A percentile compares a stretch with the other conserved stretches of the same genome.
Evolutionary conservation across 2,329 filamentous ascomycete genomes (phyloP).

Genomic region (Ustulina deusta): DNA sequence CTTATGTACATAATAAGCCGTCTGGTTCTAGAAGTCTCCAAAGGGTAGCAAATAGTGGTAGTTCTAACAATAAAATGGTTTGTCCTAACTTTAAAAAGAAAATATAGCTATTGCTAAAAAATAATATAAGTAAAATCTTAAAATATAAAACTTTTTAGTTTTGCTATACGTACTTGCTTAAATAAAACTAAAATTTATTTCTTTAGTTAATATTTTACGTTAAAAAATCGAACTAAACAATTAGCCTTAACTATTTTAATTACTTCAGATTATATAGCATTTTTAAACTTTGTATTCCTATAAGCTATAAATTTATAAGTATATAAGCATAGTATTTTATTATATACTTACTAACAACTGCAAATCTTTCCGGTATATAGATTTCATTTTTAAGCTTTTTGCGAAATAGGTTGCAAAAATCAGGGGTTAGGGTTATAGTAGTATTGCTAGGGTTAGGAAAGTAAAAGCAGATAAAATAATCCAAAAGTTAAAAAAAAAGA

Average conservation of each 20-base stretch:
- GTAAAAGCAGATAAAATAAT: constrained; percentile 9
- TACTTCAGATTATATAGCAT: neutral
- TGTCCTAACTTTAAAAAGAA: too few species aligned
- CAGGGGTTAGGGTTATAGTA: neutral
- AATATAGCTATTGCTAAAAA: neutral
- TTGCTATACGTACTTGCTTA: too few species aligned
- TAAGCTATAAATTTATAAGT: neutral
- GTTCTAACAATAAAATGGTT: too few species aligned
- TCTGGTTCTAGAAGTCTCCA: too few species aligned
- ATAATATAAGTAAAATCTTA: neutral
- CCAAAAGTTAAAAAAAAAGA: neutral
- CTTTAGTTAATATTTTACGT: neutral
- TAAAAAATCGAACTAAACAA: neutral
- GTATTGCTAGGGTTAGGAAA: neutral
- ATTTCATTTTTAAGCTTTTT: neutral
- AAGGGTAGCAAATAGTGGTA: neutral
- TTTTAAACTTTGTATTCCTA: neutral
- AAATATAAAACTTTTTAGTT: too few species aligned
- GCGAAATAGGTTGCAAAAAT: neutral
- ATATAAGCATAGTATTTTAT: neutral
- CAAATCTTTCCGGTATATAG: neutral
- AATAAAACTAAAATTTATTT: neutral
- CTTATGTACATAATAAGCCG: too few species aligned
- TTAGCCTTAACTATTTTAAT: neutral
- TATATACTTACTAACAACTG: neutral